Evolutionary conservation across 2,329 filamentous ascomycete species (phyloP).

Genomic region (Sclerotinia spermophila): DNA sequence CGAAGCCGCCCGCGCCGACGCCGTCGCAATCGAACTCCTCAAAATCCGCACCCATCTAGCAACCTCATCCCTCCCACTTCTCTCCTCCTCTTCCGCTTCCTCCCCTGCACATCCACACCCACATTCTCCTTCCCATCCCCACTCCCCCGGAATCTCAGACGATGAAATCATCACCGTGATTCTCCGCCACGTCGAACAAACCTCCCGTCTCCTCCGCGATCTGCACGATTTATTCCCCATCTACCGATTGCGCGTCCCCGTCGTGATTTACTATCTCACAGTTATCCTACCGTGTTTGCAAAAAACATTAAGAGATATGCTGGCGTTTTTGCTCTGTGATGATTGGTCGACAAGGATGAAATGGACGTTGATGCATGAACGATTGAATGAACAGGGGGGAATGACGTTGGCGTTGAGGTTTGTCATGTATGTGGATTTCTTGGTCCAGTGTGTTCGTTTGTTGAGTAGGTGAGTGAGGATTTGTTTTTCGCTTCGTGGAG

Average conservation of each 20-base stretch:
- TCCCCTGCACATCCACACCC: not conserved
- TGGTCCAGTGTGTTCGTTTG: slow-evolving; percentile 48
- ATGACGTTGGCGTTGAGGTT: slow-evolving; percentile 52
- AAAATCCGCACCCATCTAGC: slow-evolving; percentile 48
- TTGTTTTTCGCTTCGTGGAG: too few relatives aligned
- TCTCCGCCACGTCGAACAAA: slow-evolving; percentile 37
- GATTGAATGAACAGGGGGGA: slow-evolving; percentile 50
- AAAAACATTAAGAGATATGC: slow-evolving; percentile 52
- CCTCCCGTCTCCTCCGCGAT: slow-evolving; percentile 48
- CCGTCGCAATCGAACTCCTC: slow-evolving; percentile 47
- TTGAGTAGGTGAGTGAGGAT: slow-evolving; percentile 45
- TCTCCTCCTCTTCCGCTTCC: not conserved
- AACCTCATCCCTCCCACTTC: slow-evolving; percentile 30
- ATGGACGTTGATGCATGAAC: slow-evolving; percentile 58
- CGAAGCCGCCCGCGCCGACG: slow-evolving; percentile 52
- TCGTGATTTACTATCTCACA: slow-evolving; percentile 53
- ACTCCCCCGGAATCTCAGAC: not conserved
- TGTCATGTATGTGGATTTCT: slow-evolving; percentile 53
- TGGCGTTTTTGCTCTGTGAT: slow-evolving; percentile 48
- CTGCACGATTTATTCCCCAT: slow-evolving; percentile 53
- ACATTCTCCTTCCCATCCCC: not conserved
- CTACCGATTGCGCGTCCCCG: slow-evolving; percentile 47
- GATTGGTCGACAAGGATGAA: slow-evolving; percentile 46
- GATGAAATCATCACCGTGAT: slow-evolving; percentile 48
- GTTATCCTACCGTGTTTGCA: slow-evolving; percentile 54